Conservation (phyloP, 2,329 filamentous ascomycete species). For the Dothidotthia symphoricarpi region DNA sequence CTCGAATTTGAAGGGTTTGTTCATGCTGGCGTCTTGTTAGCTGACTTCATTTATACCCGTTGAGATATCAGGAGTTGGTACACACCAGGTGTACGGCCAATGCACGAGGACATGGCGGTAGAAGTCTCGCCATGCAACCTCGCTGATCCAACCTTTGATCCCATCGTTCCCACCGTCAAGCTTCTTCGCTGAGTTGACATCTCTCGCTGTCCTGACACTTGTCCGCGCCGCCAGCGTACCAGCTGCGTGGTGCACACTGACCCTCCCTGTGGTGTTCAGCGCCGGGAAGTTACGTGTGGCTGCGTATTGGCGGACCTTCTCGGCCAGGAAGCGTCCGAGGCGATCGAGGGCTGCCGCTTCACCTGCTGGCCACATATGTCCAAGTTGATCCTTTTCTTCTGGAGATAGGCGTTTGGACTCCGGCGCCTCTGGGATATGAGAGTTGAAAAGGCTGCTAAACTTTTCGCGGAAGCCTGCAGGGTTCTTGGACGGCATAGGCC, state of each 20-base stretch:
- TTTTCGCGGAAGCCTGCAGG: constrained; percentile 47
- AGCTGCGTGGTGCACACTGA: constrained; percentile 48
- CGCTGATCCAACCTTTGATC: constrained; percentile 49
- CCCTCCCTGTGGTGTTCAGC: constrained; percentile 41
- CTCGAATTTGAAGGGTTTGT: constrained; percentile 77
- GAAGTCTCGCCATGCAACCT: constrained; percentile 55
- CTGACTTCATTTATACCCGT: background rate
- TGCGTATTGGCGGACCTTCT: constrained; percentile 44
- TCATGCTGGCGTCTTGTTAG: constrained; percentile 54
- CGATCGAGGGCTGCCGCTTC: constrained; percentile 46
- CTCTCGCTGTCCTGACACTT: constrained; percentile 54
- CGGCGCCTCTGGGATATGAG: constrained; percentile 50
- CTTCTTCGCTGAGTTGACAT: constrained; percentile 47
- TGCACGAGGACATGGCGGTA: constrained; percentile 67
- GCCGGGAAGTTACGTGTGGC: constrained; percentile 46
- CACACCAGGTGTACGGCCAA: constrained; percentile 78
- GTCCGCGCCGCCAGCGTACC: constrained; percentile 49
- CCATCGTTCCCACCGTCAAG: constrained; percentile 52
- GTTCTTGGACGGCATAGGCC: constrained; percentile 59
- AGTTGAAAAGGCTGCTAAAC: constrained; percentile 45
- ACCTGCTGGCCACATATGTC: constrained; percentile 47
- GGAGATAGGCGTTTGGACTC: constrained; percentile 58
- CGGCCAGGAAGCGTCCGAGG: constrained; percentile 47
- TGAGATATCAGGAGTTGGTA: constrained; percentile 2
- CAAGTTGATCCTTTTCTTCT: constrained; percentile 41